phyloP scores from a whole-genome alignment of 2,329 filamentous ascomycete genomes.

The Canariomyces notabilis region DNA sequence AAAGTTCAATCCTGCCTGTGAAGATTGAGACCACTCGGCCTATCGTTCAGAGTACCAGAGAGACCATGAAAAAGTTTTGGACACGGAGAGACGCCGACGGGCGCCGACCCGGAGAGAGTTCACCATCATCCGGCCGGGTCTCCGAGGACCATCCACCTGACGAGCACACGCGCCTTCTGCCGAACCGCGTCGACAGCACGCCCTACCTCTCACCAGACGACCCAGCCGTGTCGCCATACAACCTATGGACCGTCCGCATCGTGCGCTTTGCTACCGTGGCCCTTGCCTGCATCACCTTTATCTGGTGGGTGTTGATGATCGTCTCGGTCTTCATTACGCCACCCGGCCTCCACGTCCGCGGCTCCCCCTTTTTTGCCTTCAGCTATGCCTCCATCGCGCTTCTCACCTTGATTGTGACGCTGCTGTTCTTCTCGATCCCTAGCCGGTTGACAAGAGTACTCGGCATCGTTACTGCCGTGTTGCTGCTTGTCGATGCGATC shows the following conservation, averaged over 20 bases:
- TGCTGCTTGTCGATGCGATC: constrained; percentile 71
- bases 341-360: constrained; percentile 76
- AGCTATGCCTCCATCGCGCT: constrained; percentile 74
- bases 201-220: constrained; percentile 71
- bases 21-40: constrained; percentile 4
- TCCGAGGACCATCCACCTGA: constrained; percentile 33
- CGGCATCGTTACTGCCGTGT: constrained; percentile 59
- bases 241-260: constrained; percentile 83
- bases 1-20: too few species aligned
- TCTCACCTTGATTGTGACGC: constrained; percentile 66
- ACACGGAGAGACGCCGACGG: constrained; percentile 3
- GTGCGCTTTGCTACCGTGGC: constrained; percentile 72
- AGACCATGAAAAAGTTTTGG: constrained; percentile 8
- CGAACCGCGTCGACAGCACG: constrained; percentile 55
- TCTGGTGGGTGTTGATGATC: constrained; percentile 93
- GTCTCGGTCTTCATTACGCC: constrained; percentile 87
- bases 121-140: constrained; percentile 1
- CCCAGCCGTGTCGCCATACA: constrained; percentile 86
- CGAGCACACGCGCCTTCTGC: constrained; percentile 62
- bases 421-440: constrained; percentile 84
- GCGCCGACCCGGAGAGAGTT: neutral
- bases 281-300: constrained; percentile 68
- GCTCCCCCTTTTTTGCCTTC: constrained; percentile 90
- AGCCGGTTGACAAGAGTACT: constrained; percentile 73
- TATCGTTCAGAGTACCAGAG: neutral